Percentiles rank a stretch among this genome's conserved stretches.
Conservation (phyloP, 1,139 yeast genomes). For the Saccharomyces hybrid region DNA sequence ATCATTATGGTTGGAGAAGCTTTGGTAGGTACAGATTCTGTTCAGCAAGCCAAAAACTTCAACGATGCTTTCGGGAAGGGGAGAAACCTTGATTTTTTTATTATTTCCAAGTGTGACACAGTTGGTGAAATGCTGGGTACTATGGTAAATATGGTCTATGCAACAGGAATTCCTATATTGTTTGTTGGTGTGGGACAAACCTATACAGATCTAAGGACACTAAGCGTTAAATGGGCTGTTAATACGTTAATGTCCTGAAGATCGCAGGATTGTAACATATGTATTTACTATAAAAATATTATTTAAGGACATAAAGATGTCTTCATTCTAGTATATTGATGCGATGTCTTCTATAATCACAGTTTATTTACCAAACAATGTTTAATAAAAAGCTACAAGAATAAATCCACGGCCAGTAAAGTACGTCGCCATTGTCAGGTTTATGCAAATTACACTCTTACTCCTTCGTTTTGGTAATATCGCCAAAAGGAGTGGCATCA, state of each 20-base stretch:
- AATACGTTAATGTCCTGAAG: slow-evolving; percentile 59
- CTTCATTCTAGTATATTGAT: background rate
- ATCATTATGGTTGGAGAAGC: slow-evolving; percentile 99
- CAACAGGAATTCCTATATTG: slow-evolving; percentile 89
- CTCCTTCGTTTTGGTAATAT: background rate
- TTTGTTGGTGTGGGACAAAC: slow-evolving; percentile 98
- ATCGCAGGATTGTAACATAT: background rate
- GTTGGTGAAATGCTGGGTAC: slow-evolving; percentile 96
- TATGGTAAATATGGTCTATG: slow-evolving; percentile 96
- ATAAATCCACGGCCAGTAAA: too few species aligned
- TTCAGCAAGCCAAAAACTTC: slow-evolving; percentile 88
- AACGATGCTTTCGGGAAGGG: slow-evolving; percentile 87
- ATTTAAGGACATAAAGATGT: background rate
- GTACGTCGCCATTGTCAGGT: too few species aligned
- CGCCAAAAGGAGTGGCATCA: background rate
- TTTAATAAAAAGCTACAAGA: too few species aligned
- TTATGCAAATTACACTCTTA: background rate
- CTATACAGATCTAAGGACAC: slow-evolving; percentile 87
- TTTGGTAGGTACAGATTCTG: slow-evolving; percentile 93
- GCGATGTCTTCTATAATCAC: too few species aligned
- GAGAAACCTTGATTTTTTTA: slow-evolving; percentile 79
- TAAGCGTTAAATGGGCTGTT: slow-evolving; percentile 90
- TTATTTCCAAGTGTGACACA: slow-evolving; percentile 92
- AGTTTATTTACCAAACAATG: too few species aligned
- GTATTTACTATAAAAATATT: background rate